These are phyloP conservation scores for Poronia punctata DNA, from an alignment of 495 filamentous ascomycete genomes.

Conservation along the genomic window DNA sequence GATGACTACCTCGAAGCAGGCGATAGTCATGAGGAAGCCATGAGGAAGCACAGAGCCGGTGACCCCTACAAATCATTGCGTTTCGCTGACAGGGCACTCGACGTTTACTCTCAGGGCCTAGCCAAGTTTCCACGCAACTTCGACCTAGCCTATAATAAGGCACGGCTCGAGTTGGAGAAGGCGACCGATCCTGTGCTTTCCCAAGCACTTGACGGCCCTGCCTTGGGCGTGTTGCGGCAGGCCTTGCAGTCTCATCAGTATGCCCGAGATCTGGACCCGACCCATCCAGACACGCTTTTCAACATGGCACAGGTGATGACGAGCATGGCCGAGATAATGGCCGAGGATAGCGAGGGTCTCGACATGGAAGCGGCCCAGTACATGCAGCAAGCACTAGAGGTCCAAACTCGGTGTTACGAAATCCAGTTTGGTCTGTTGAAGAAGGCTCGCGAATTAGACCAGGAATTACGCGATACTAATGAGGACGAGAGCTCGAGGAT, in stretches of 20 bases:
- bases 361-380: conserved; percentile 23
- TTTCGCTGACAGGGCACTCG: conserved; percentile 59
- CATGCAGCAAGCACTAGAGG: conserved; percentile 54
- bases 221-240: conserved; percentile 42
- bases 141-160: conserved; percentile 71
- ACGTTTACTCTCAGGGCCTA: conserved; percentile 55
- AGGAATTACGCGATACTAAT: conserved; percentile 10
- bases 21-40: conserved; percentile 60
- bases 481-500: conserved; percentile 6
- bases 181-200: conserved; percentile 48
- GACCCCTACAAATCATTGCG: conserved; percentile 61
- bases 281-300: conserved; percentile 60
- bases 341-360: conserved; percentile 40
- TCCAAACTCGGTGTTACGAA: conserved; percentile 54
- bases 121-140: conserved; percentile 50
- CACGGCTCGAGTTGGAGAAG: conserved; percentile 58
- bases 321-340: conserved; percentile 53
- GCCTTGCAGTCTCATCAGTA: conserved; percentile 56
- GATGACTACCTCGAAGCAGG: conserved; percentile 40
- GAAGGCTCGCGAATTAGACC: conserved; percentile 46
- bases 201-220: conserved; percentile 48
- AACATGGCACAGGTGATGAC: conserved; percentile 63
- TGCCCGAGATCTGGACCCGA: conserved; percentile 49
- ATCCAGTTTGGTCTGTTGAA: conserved; percentile 41
- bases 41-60: conserved; percentile 66